phyloP scores from a whole-genome alignment of 331 rosid genomes.

The Rosa hybrid region DNA sequence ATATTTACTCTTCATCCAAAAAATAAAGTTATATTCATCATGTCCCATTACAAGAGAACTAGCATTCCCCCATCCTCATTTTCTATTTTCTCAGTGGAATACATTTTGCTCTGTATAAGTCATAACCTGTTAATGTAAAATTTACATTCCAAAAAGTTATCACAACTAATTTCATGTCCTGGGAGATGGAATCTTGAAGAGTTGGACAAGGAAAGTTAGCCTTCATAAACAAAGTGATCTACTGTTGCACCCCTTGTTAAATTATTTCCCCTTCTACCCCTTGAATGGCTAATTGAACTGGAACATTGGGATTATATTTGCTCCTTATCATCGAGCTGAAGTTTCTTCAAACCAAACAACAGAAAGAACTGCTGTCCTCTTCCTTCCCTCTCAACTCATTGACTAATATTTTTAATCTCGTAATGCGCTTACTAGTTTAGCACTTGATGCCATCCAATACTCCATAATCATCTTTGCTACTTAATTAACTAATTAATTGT shows the following conservation, averaged over 20 bases:
- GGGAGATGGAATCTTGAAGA: not conserved
- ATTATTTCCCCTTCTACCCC: not conserved
- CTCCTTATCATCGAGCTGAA: not conserved
- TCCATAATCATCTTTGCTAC: not conserved
- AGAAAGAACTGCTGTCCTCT: not conserved
- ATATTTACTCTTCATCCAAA: not conserved
- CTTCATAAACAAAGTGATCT: not conserved
- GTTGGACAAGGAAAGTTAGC: not conserved
- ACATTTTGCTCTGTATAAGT: not conserved
- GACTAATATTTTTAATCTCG: not conserved
- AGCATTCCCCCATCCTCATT: not conserved
- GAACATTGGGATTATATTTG: not conserved
- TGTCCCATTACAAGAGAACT: not conserved
- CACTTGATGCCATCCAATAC: not conserved
- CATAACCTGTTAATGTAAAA: not conserved
- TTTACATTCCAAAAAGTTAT: not conserved
- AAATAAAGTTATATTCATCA: not conserved
- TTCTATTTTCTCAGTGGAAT: not conserved
- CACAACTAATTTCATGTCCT: not conserved
- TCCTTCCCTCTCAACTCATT: not conserved
- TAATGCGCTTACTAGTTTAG: not conserved
- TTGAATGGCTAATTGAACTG: not conserved
- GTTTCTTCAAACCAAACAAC: not conserved
- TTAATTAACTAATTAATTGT: not conserved
- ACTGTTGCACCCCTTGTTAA: not conserved